Evolutionary conservation across 352 stramenopile genomes (phyloP), one percentile per base, ranked within the genome.

Genomic region (Globisporangium takayamanum): DNA sequence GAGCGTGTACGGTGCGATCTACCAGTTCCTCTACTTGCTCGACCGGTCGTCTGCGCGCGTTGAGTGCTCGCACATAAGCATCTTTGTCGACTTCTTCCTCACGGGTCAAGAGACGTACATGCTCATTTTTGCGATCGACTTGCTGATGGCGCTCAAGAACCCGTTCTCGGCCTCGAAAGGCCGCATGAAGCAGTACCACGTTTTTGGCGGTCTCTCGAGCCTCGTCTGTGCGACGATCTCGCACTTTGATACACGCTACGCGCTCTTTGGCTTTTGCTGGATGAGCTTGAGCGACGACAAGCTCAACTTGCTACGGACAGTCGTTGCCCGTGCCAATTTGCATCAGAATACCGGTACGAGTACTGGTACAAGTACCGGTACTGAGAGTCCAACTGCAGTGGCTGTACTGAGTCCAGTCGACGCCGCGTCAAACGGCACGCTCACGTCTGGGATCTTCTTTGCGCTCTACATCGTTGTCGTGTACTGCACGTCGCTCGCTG

Each of bases 41-140:
- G 69, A 87, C 37, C 67, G 76, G 28, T 64, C 70, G 16, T 74
- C 72, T 5, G 64, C 20, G 18, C 72, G 74, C 10, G 56, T 87
- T 10, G 60, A 78, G 6, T 93, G 83, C 58, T 74, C 59, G 25
- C 63, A 87, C 53, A 81, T 85, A 50, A 75, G 78, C 1, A 72
- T 93, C 41, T 64, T 90, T 42, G 80, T 89, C 6, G 83, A 93
- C 51, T 84, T 93, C 49, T 88, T 90, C 46, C 78, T 91, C 51
- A 93, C 83, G 2, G 83, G 83, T 10, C 83, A 93, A 57, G 83
- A 93, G 52, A 93, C 83, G 30, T 94, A 92, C 63, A 92, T 95
- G 77, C 70, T 94, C n/a, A 87, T 93, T 50, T 92, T 95, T 61
- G 78, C 86, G 8, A 89, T 94, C 50, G 86, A 95, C 55, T 63